A percentile compares a stretch with the other conserved stretches of the same genome.
Conservation (phyloP, 257 asterid genomes). For the Ligustrum vulgare region DNA sequence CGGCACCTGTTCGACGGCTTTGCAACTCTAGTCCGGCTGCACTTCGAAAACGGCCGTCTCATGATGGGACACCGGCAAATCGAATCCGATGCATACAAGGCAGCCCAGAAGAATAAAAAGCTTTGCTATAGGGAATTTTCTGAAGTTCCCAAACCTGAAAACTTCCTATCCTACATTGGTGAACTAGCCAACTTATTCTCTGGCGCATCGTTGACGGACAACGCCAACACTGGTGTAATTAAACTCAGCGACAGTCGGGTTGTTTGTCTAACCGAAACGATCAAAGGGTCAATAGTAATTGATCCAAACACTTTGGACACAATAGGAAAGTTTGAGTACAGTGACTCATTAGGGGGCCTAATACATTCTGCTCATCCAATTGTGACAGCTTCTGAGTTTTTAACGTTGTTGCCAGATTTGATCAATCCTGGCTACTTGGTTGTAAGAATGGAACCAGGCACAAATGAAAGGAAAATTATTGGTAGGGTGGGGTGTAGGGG, state of each 20-base stretch:
- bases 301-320: conserved; percentile 76
- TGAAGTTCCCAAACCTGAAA: conserved; percentile 74
- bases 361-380: conserved; percentile 97
- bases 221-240: conserved; percentile 93
- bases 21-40: conserved; percentile 88
- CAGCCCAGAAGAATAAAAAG: conserved; percentile 68
- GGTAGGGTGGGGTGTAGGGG: conserved; percentile 86
- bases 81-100: conserved; percentile 84
- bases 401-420: conserved; percentile 77
- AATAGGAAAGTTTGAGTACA: conserved; percentile 58
- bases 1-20: conserved; percentile 98
- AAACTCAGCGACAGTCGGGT: conserved; percentile 84
- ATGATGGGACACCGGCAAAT: conserved; percentile 88
- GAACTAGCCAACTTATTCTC: conserved; percentile 79
- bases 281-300: conserved; percentile 72
- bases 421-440: conserved; percentile 74
- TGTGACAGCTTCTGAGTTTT: conserved; percentile 66
- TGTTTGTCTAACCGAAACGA: conserved; percentile 86
- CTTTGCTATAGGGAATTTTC: conserved; percentile 86
- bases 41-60: conserved; percentile 57
- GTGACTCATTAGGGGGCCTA: conserved; percentile 68
- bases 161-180: conserved; percentile 68
- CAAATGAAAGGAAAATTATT: conserved; percentile 70
- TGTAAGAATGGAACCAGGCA: conserved; percentile 75
- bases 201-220: conserved; percentile 89